These are phyloP conservation scores for Arthromyces matolae DNA, from an alignment of 768 basidiomycete genomes.

Conservation along the genomic window DNA sequence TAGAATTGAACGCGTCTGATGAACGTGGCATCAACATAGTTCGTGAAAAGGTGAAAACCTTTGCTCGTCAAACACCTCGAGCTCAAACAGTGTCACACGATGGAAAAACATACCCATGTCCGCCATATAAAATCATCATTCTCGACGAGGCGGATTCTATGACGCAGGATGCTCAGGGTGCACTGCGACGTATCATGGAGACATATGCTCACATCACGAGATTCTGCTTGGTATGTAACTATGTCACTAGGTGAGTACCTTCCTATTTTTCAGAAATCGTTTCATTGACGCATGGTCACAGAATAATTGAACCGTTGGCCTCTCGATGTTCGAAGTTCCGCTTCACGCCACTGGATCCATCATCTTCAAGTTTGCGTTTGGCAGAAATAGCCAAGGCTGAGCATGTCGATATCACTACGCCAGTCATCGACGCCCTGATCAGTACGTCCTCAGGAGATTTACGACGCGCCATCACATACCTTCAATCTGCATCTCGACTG, in stretches of 20 bases:
- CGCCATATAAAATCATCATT: conserved; percentile 98
- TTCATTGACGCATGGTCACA: conserved; percentile 27
- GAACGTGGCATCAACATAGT: conserved; percentile 97
- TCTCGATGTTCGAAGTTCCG: conserved; percentile 99
- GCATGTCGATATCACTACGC: conserved; percentile 49
- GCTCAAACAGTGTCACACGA: conserved; percentile 73
- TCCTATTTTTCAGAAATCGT: not conserved
- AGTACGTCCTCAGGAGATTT: conserved; percentile 86
- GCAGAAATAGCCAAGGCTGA: conserved; percentile 79
- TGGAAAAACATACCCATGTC: conserved; percentile 86
- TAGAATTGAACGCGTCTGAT: conserved; percentile 98
- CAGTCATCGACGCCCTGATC: conserved; percentile 72
- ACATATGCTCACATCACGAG: conserved; percentile 96
- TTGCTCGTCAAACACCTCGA: conserved; percentile 88
- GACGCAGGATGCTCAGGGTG: conserved; percentile 99
- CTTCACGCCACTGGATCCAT: conserved; percentile 85
- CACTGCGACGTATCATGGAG: conserved; percentile 98
- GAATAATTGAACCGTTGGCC: conserved; percentile 97
- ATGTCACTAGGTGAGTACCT: conserved; percentile 81
- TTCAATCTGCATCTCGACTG: conserved; percentile 92
- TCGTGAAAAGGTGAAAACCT: conserved; percentile 97
- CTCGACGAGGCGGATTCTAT: conserved; percentile 99
- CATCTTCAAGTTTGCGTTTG: conserved; percentile 72
- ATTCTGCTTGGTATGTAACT: conserved; percentile 98
- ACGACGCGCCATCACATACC: conserved; percentile 93